A percentile compares a stretch with the other conserved stretches of the same genome.
Evolutionary conservation across 345 rosid genomes (phyloP).

Genomic region (Euclidium syriacum): DNA sequence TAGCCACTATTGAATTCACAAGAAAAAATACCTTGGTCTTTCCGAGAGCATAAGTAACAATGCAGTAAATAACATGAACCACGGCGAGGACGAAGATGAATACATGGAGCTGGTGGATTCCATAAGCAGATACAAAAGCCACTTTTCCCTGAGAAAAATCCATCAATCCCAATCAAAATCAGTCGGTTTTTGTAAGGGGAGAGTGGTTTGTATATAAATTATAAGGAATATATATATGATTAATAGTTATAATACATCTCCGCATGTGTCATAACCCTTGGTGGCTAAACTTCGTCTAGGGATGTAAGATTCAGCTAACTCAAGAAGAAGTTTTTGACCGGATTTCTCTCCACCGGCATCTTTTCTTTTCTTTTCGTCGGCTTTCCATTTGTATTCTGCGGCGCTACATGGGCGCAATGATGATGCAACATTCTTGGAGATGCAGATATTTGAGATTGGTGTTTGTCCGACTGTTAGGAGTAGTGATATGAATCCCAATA

Average conservation of each 20-base stretch:
- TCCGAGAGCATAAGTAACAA: conserved; percentile 71
- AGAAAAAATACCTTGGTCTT: conserved; percentile 71
- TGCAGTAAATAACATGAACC: conserved; percentile 74
- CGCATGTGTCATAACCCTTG: conserved; percentile 44
- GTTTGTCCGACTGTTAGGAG: conserved; percentile 52
- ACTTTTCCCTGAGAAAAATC: conserved; percentile 66
- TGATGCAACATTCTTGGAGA: conserved; percentile 40
- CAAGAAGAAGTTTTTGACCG: conserved; percentile 40
- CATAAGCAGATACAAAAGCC: conserved; percentile 75
- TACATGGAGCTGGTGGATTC: conserved; percentile 86
- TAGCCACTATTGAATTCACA: no score
- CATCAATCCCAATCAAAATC: neutral
- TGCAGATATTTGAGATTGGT: conserved; percentile 55
- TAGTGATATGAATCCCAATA: conserved; percentile 77
- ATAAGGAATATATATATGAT: neutral
- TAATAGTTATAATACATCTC: conserved; percentile 38
- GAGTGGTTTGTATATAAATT: neutral
- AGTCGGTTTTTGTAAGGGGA: neutral
- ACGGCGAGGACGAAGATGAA: conserved; percentile 85
- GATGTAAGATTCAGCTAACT: conserved; percentile 30
- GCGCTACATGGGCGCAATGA: conserved; percentile 63
- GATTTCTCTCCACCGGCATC: neutral
- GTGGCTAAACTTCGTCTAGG: conserved; percentile 48
- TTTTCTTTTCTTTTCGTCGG: neutral
- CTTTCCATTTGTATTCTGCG: neutral